A percentile compares a stretch with the other conserved stretches of the same genome.
Evolutionary conservation across 2,329 filamentous ascomycete species (phyloP).

Genomic region (Lasiodiplodia hormozganensis): DNA sequence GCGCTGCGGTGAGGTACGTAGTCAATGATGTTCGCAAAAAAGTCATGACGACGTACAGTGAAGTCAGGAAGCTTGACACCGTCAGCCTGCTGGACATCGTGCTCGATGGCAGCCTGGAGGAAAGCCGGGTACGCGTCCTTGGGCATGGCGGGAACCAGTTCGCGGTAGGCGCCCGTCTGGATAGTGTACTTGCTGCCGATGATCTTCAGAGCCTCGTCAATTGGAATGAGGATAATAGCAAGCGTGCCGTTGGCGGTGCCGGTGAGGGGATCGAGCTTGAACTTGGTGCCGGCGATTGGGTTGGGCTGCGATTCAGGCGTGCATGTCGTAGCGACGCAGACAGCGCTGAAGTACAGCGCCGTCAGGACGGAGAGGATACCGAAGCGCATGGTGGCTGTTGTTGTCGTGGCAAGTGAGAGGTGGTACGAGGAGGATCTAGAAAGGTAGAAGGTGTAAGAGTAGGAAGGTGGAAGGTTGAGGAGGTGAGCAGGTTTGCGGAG

Average conservation of each 20-base stretch:
- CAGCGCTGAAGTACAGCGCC: not conserved
- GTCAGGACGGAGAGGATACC: not conserved
- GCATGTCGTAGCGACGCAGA: conserved; percentile 31
- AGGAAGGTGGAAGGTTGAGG: too few species aligned
- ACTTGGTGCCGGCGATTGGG: conserved; percentile 57
- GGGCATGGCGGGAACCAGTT: conserved; percentile 58
- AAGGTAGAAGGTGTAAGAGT: too few species aligned
- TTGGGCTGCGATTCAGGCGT: conserved; percentile 51
- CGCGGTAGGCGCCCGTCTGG: conserved; percentile 56
- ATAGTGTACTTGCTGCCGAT: conserved; percentile 60
- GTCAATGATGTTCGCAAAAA: too few species aligned
- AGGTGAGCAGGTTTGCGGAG: too few species aligned
- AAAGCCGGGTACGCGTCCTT: conserved; percentile 61
- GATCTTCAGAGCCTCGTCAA: conserved; percentile 54
- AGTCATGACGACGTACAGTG: conserved; percentile 32
- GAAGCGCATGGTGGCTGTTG: not conserved
- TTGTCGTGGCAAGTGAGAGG: not conserved
- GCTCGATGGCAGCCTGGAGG: conserved; percentile 58
- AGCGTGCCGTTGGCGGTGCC: conserved; percentile 63
- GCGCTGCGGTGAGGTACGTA: conserved; percentile 35
- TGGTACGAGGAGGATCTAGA: not conserved
- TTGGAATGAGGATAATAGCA: conserved; percentile 59
- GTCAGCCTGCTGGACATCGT: conserved; percentile 55
- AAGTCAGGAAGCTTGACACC: conserved; percentile 57
- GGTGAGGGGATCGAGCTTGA: conserved; percentile 48